Percentiles rank a stretch among this genome's conserved stretches.
Evolutionary conservation across 352 stramenopile genomes (phyloP).

Genomic region (Peronospora tabacina): DNA sequence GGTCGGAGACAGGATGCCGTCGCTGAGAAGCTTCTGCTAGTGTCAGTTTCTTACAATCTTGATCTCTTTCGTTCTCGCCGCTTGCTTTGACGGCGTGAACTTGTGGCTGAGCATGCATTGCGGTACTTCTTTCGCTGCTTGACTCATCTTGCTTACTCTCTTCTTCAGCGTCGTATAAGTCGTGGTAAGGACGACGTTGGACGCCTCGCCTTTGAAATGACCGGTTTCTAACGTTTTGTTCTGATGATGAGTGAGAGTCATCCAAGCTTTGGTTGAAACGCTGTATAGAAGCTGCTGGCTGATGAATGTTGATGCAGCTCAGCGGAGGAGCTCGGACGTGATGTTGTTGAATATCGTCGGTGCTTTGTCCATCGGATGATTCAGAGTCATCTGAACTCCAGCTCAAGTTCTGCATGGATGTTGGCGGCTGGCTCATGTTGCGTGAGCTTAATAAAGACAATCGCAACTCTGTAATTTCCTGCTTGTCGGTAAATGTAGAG

Average conservation of each 20-base stretch:
- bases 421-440: constrained; percentile 45
- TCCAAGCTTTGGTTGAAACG: not conserved
- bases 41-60: constrained; percentile 18
- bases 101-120: constrained; percentile 2
- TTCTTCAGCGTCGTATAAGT: constrained; percentile 17
- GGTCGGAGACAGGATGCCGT: constrained; percentile 51
- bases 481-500: constrained; percentile 17
- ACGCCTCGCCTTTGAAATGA: not conserved
- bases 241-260: constrained; percentile 9
- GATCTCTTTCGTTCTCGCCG: constrained; percentile 1
- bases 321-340: constrained; percentile 32
- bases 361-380: not conserved
- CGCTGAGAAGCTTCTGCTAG: constrained; percentile 54
- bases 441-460: constrained; percentile 31
- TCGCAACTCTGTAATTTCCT: constrained; percentile 23
- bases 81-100: constrained; percentile 6
- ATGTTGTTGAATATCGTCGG: not conserved
- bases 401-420: constrained; percentile 12
- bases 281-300: constrained; percentile 30
- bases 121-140: constrained; percentile 7
- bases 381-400: not conserved
- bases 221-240: constrained; percentile 1
- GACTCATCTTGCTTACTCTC: constrained; percentile 24
- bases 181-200: not conserved
- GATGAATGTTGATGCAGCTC: constrained; percentile 37